A percentile compares a stretch with the other conserved stretches of the same genome.
These are phyloP conservation scores for Graphiopsis chlorocephala DNA, from an alignment of 2,329 filamentous ascomycete genomes.

Conservation along the genomic window DNA sequence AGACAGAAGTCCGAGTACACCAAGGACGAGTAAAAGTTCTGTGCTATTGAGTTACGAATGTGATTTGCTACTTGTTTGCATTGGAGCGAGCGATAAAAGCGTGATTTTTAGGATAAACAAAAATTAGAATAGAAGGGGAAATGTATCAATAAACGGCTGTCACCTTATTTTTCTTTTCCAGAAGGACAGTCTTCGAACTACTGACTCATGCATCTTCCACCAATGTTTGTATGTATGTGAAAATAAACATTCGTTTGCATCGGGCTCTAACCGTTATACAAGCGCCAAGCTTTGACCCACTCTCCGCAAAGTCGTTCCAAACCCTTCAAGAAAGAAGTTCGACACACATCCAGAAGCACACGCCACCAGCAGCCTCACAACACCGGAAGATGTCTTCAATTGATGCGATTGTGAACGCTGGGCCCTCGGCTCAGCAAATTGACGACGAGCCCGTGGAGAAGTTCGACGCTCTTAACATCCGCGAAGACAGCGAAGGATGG, in stretches of 20 bases:
- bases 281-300: constrained; percentile 10
- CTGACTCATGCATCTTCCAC: not conserved
- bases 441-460: constrained; percentile 20
- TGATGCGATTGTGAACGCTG: constrained; percentile 12
- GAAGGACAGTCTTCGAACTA: not conserved
- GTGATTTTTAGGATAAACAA: not conserved
- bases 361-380: not conserved
- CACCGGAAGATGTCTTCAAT: constrained; percentile 10
- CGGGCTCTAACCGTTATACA: not conserved
- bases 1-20: constrained; percentile 29
- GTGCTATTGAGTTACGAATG: not conserved
- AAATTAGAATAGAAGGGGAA: not conserved
- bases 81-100: constrained; percentile 15
- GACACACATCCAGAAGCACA: not conserved
- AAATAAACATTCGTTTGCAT: not conserved
- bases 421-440: not conserved
- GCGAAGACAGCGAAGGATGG: constrained; percentile 42
- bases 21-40: constrained; percentile 19
- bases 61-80: not conserved
- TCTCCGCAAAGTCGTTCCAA: not conserved
- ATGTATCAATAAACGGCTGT: not conserved
- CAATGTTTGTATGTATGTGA: not conserved
- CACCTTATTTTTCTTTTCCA: not conserved
- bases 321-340: not conserved
- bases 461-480: constrained; percentile 26